These are phyloP conservation scores for Xerocomellus intermedius DNA, from an alignment of 768 basidiomycete genomes.

Conservation along the genomic window DNA sequence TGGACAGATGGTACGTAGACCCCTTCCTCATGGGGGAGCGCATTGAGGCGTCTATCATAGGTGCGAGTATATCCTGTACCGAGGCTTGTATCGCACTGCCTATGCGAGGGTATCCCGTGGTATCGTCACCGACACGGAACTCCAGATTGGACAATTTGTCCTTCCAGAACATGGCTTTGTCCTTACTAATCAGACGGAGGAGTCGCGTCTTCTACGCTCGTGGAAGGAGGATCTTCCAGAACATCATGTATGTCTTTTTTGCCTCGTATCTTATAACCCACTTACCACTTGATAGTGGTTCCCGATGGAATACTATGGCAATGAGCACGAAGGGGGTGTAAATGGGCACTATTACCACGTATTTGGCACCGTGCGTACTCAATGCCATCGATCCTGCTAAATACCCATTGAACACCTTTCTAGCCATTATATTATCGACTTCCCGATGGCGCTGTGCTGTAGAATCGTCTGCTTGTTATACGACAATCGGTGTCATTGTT, in stretches of 20 bases:
- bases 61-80: conserved; percentile 91
- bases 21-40: not conserved
- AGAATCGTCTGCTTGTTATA: conserved; percentile 3
- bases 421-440: conserved; percentile 56
- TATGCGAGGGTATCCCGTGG: conserved; percentile 82
- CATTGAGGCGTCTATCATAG: conserved; percentile 33
- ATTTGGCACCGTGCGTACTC: conserved; percentile 57
- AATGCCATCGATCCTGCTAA: not conserved
- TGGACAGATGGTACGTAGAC: conserved; percentile 60
- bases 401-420: not conserved
- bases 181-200: conserved; percentile 56
- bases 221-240: conserved; percentile 65
- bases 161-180: conserved; percentile 57
- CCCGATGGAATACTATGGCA: conserved; percentile 67
- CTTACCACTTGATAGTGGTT: conserved; percentile 57
- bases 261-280: not conserved
- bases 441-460: conserved; percentile 44
- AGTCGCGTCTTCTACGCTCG: conserved; percentile 65
- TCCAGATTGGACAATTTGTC: conserved; percentile 85
- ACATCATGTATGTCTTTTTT: conserved; percentile 50
- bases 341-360: conserved; percentile 79
- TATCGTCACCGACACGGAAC: conserved; percentile 85
- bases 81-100: conserved; percentile 74
- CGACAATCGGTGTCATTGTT: conserved; percentile 10
- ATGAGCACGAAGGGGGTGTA: conserved; percentile 51